A percentile compares a stretch with the other conserved stretches of the same genome.
phyloP scores from a whole-genome alignment of 1,284 basidiomycete species.

The Cryptococcus sp. region DNA sequence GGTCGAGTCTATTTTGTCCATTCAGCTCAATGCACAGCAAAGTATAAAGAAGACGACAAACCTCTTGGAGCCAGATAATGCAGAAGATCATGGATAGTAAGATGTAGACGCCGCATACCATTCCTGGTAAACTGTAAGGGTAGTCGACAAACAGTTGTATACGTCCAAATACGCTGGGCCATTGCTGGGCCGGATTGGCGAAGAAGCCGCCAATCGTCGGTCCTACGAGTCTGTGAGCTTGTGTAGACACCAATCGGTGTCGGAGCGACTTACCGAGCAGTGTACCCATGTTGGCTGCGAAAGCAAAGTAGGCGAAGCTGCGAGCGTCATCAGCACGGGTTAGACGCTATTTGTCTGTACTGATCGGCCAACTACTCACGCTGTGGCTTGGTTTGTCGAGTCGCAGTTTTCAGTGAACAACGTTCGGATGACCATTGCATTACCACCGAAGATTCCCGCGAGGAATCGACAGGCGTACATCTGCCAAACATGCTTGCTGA shows the following conservation, averaged over 20 bases:
- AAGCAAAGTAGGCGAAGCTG: constrained; percentile 36
- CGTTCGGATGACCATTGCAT: constrained; percentile 33
- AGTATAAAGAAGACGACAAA: constrained; percentile 4
- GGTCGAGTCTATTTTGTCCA: constrained; percentile 18
- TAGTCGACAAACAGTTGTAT: constrained; percentile 21
- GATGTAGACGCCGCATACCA: constrained; percentile 23
- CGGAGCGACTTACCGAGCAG: constrained; percentile 18
- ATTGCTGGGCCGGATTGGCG: constrained; percentile 25
- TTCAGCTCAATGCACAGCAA: neutral
- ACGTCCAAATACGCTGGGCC: constrained; percentile 23
- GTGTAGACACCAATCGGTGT: neutral
- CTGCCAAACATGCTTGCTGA: constrained; percentile 27
- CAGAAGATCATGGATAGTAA: constrained; percentile 23
- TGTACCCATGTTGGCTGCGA: constrained; percentile 31
- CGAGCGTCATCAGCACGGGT: too few relatives aligned
- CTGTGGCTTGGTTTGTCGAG: constrained; percentile 29
- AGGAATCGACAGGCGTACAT: constrained; percentile 34
- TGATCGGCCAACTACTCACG: constrained; percentile 11
- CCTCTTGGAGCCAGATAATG: constrained; percentile 28
- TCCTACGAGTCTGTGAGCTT: constrained; percentile 6
- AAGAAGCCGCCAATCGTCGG: constrained; percentile 31
- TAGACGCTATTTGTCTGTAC: neutral
- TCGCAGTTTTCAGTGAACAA: constrained; percentile 34
- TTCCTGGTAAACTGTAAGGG: constrained; percentile 29
- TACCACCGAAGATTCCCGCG: constrained; percentile 36